Evolutionary conservation across 2,329 filamentous ascomycete genomes (phyloP).

Genomic region (Penicillium sclerotigenum): DNA sequence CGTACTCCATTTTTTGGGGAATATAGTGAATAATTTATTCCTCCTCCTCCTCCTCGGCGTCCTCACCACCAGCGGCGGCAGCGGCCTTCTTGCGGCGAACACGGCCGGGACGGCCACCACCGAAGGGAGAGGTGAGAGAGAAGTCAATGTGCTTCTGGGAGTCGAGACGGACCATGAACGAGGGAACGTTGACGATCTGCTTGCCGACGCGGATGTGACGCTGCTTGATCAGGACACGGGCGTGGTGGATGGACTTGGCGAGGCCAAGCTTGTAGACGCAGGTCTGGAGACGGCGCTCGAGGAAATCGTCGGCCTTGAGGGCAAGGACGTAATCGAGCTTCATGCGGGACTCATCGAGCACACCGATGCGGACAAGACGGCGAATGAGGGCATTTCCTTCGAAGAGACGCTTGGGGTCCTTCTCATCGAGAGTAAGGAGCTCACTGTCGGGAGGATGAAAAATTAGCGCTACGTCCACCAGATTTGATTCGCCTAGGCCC

Average conservation of each 20-base stretch:
- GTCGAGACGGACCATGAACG: slow-evolving; percentile 99
- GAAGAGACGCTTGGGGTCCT: slow-evolving; percentile 99
- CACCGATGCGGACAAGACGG: slow-evolving; percentile 98
- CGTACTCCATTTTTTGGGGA: slow-evolving; percentile 35
- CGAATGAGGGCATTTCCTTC: slow-evolving; percentile 99
- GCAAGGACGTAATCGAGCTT: slow-evolving; percentile 99
- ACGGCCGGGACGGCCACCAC: slow-evolving; percentile 93
- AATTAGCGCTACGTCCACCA: slow-evolving; percentile 3
- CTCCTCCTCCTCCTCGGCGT: slow-evolving; percentile 69
- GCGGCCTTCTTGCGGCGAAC: slow-evolving; percentile 99
- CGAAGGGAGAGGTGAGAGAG: slow-evolving; percentile 93
- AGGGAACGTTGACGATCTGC: slow-evolving; percentile 99
- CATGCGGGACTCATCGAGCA: slow-evolving; percentile 99
- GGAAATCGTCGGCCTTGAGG: slow-evolving; percentile 98
- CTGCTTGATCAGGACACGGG: slow-evolving; percentile 98
- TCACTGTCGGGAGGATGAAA: slow-evolving; percentile 60
- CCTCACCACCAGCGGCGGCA: slow-evolving; percentile 72
- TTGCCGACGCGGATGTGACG: slow-evolving; percentile 99
- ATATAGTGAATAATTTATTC: slow-evolving; percentile 40
- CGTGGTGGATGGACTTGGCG: slow-evolving; percentile 99
- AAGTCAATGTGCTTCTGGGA: slow-evolving; percentile 99
- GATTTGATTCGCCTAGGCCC: background rate
- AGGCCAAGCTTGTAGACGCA: slow-evolving; percentile 99
- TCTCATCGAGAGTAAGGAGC: slow-evolving; percentile 99
- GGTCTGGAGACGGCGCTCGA: slow-evolving; percentile 99